Evolutionary conservation across 192 early-diverging fungal genomes (phyloP).

Genomic region (Linnemannia exigua): DNA sequence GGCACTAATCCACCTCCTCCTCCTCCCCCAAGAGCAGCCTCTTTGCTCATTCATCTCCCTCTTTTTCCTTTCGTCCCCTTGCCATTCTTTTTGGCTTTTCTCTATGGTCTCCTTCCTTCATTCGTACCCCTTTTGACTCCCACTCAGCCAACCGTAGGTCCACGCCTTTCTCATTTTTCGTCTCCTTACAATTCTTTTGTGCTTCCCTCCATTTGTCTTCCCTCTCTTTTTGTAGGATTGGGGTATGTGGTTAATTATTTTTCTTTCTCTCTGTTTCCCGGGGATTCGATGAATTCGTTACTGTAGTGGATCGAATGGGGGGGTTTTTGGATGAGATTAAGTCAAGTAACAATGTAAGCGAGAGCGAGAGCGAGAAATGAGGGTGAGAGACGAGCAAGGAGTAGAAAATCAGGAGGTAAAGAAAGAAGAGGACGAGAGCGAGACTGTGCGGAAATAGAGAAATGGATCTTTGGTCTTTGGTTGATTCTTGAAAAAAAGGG

Average conservation of each 20-base stretch:
- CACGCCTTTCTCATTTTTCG: neutral
- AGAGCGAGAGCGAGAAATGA: neutral
- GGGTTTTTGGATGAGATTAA: no score
- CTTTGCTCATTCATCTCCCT: neutral
- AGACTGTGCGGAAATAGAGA: neutral
- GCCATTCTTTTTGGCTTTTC: neutral
- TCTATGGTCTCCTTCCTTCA: neutral
- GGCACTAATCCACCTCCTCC: neutral
- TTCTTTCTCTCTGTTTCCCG: neutral
- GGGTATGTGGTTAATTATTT: neutral
- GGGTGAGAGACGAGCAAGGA: neutral
- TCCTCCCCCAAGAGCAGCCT: neutral
- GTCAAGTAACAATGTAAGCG: neutral
- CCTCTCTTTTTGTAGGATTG: neutral
- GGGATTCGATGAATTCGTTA: constrained; percentile 5
- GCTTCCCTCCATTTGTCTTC: neutral
- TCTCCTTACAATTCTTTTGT: neutral
- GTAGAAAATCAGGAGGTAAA: neutral
- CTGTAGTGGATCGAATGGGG: neutral
- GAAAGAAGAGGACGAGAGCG: neutral
- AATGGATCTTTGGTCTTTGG: constrained; percentile 1
- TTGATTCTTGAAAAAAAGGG: neutral
- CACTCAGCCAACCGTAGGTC: no score
- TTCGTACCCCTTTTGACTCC: neutral
- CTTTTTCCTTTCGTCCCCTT: neutral